These are phyloP conservation scores for Speleostelium caveatum DNA, from an alignment of 78 protist genomes.

Conservation along the genomic window DNA sequence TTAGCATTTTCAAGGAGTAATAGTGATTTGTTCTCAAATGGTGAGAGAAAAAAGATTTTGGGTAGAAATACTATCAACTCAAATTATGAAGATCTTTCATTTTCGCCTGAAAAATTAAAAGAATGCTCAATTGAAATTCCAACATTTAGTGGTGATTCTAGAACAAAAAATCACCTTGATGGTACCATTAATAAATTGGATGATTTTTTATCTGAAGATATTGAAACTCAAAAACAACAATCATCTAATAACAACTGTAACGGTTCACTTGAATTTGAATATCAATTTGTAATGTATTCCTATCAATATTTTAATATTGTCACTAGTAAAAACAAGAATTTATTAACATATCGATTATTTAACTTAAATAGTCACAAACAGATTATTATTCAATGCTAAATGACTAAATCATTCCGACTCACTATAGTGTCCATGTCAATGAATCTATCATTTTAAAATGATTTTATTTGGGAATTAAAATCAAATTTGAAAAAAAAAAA, in stretches of 20 bases:
- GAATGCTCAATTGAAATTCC: constrained; percentile 17
- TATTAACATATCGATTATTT: neutral
- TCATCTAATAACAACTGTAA: no score
- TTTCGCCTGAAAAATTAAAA: constrained; percentile 24
- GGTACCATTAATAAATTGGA: neutral
- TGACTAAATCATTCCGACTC: no score
- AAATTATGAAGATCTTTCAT: neutral
- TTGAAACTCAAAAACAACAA: neutral
- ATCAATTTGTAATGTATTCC: constrained; percentile 15
- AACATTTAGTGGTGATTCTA: neutral
- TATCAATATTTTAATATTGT: no score
- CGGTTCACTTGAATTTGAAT: constrained; percentile 3
- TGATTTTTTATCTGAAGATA: neutral
- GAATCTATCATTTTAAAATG: no score
- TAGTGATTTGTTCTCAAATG: constrained; percentile 4
- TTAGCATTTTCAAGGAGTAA: neutral
- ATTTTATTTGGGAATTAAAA: no score
- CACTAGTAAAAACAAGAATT: neutral
- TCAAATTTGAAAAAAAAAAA: no score
- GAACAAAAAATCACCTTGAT: neutral
- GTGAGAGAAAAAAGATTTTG: neutral
- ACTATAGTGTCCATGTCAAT: no score
- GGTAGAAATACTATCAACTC: neutral
- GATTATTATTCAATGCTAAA: constrained; percentile 11
- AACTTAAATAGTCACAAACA: constrained; percentile 7